Evolutionary conservation across 176 grass and related monocot species (phyloP).

Genomic region (Triticum aestivum): DNA sequence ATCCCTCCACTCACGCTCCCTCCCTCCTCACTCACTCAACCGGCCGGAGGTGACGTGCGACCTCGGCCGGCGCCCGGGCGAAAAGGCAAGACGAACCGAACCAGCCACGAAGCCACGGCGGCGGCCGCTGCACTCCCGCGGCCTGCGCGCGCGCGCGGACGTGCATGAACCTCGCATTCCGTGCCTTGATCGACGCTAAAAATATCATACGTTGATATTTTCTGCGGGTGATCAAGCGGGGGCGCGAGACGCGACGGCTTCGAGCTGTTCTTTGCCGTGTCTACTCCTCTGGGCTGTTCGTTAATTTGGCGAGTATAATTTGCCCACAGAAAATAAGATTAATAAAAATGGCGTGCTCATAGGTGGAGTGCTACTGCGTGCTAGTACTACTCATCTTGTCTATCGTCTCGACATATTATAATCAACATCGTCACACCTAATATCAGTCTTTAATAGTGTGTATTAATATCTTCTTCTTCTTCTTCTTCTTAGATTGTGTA

Average conservation of each 20-base stretch:
- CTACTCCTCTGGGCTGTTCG: no score
- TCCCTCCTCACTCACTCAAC: background rate
- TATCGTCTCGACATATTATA: background rate
- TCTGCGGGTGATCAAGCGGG: no score
- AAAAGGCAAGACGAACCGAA: background rate
- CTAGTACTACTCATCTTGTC: background rate
- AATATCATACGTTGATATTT: background rate
- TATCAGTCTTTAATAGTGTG: no score
- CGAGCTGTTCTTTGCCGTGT: no score
- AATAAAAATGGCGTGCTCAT: background rate
- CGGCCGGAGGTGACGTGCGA: background rate
- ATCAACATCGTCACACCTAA: background rate
- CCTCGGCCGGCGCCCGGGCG: background rate
- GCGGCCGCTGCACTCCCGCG: background rate
- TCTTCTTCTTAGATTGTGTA: no score
- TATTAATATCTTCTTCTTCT: no score
- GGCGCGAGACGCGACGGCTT: no score
- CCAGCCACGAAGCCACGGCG: constrained; percentile 14
- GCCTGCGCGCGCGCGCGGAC: background rate
- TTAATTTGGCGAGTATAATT: no score
- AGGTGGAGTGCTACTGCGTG: background rate
- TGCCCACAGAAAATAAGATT: no score
- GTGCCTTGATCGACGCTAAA: background rate
- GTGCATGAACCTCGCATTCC: background rate
- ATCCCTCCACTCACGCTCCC: background rate